These are phyloP conservation scores for Hydnum rufescens DNA, from an alignment of 768 basidiomycete species.

Conservation along the genomic window DNA sequence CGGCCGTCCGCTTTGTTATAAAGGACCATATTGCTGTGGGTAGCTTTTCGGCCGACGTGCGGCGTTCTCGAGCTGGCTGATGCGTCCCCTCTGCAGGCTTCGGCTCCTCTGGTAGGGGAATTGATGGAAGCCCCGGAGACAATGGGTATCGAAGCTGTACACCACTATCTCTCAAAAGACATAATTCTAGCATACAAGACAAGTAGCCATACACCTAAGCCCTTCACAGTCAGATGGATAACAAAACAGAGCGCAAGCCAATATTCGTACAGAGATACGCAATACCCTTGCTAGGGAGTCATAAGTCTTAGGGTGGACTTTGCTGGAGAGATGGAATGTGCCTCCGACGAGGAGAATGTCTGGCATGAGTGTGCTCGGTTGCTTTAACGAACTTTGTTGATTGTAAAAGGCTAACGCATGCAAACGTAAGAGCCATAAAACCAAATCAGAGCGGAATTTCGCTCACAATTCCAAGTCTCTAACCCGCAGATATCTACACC, in stretches of 20 bases:
- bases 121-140: neutral
- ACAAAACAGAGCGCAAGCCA: conserved; percentile 10
- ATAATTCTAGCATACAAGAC: neutral
- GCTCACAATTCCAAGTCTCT: neutral
- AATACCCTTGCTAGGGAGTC: conserved; percentile 27
- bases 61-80: too few species aligned
- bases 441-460: too few species aligned
- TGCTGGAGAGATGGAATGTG: neutral
- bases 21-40: conserved; percentile 20
- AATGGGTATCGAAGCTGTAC: conserved; percentile 2
- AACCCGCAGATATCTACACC: neutral
- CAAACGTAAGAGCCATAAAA: neutral
- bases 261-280: conserved; percentile 22
- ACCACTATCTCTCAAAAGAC: neutral
- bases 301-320: conserved; percentile 3
- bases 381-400: too few species aligned
- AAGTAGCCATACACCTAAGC: neutral
- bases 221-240: neutral
- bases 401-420: neutral
- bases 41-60: conserved; percentile 1
- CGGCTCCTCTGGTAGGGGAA: neutral
- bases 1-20: conserved; percentile 21
- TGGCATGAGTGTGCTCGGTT: neutral
- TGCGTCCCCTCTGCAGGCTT: neutral
- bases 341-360: neutral